Evolutionary conservation across 2,329 filamentous ascomycete genomes (phyloP), one percentile per base, ranked within the genome.

Genomic region (Claviceps sorghi): DNA sequence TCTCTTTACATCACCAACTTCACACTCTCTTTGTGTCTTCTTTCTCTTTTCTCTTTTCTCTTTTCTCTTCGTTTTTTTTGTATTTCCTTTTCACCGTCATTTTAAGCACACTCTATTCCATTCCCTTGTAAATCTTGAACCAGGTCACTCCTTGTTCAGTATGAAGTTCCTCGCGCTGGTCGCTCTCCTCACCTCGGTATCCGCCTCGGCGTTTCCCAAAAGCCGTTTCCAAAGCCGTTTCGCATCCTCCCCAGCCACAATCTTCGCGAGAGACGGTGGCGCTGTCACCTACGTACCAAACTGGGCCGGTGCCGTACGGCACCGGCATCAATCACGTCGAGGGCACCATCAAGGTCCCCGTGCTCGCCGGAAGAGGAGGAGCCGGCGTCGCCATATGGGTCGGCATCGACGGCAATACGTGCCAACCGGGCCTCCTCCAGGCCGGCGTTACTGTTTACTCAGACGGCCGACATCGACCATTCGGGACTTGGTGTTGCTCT

Each of bases 341-440:
- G 30, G 63, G 62, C 10, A 65, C 62, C 49, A 60, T 65, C 51
- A 62, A 55, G 8, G 61, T 65, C 3, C 63, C 62, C 30, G 48
- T 58, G 13, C 59, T 56, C 26, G 56, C 49, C 38, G 61, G 62
- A 22, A 41, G 32, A 21, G 9, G 29, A 19, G 54, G 53, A 15
- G 42, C 56, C 44, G 52, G 60, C 54, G 53, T 57, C 36, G 58
- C 70, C 9, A 69, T 68, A 10, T 74, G 72, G 72, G 71, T 74
- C 11, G 72, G 72, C 15, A 74, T 74, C 48, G 72, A 74, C 38
- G 72, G 72, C n/a, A 67, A 72, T 52, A 69, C 68, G 0, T 72
- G 68, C 59, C 58, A n/a, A n/a, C 56, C 21, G 58, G 54, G 9
- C 9, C 68, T 72, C 29, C 62, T 73, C 0, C 71, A 72, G 57